Conservation (phyloP, 768 basidiomycete species). For the Xerocomus brunneocitrinus region DNA sequence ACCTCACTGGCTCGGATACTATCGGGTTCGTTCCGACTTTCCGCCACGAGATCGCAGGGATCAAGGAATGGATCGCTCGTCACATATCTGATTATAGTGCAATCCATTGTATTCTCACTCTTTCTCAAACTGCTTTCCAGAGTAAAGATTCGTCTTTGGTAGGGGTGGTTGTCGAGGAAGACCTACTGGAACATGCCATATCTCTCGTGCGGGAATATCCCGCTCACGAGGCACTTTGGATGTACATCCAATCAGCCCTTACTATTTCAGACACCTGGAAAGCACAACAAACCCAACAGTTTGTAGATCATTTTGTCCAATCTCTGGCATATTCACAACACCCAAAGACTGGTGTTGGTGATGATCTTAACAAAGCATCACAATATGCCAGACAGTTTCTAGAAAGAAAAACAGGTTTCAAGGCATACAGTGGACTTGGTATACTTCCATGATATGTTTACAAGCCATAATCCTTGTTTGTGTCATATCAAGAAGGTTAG, state of each 20-base stretch:
- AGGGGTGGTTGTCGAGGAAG: slow-evolving; percentile 2
- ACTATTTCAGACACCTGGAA: slow-evolving; percentile 2
- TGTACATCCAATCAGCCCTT: slow-evolving; percentile 34
- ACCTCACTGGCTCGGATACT: slow-evolving; percentile 14
- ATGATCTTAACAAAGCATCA: background rate
- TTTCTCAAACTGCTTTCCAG: slow-evolving; percentile 24
- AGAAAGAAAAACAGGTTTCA: background rate
- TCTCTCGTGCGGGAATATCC: slow-evolving; percentile 50
- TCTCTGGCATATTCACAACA: slow-evolving; percentile 10
- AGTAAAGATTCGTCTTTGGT: slow-evolving; percentile 3
- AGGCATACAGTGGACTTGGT: background rate
- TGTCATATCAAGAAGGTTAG: no score
- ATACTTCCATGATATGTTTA: background rate
- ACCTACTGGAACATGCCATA: slow-evolving; percentile 38
- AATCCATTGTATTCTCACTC: slow-evolving; percentile 46
- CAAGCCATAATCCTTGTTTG: no score
- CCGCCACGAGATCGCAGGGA: slow-evolving; percentile 32
- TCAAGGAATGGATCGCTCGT: slow-evolving; percentile 52
- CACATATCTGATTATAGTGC: slow-evolving; percentile 69
- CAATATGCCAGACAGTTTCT: slow-evolving; percentile 13
- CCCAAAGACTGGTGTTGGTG: background rate
- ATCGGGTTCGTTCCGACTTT: slow-evolving; percentile 31
- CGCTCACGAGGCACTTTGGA: slow-evolving; percentile 59
- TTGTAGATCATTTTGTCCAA: slow-evolving; percentile 14
- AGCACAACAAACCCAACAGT: slow-evolving; percentile 3